Conservation (phyloP, 2,329 filamentous ascomycete genomes). For the Zarea fungicola region DNA sequence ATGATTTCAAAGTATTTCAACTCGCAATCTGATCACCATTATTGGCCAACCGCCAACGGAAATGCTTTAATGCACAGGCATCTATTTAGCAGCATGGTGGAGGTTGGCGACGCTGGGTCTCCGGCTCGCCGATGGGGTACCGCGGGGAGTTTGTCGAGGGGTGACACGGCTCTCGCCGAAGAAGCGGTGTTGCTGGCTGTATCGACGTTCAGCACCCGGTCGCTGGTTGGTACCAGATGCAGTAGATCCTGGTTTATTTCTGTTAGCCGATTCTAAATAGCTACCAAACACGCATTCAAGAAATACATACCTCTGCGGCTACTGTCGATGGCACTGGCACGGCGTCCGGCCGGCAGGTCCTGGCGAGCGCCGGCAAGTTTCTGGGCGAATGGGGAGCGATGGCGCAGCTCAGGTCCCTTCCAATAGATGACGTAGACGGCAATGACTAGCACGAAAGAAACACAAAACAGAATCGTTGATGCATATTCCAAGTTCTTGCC, state of each 20-base stretch:
- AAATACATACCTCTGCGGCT: slow-evolving; percentile 13
- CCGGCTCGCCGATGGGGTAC: slow-evolving; percentile 32
- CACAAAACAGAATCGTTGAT: slow-evolving; percentile 58
- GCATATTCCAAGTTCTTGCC: slow-evolving; percentile 53
- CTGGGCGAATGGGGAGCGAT: slow-evolving; percentile 60
- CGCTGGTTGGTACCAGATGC: slow-evolving; percentile 17
- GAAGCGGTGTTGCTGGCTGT: slow-evolving; percentile 36
- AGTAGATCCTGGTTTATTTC: slow-evolving; percentile 20
- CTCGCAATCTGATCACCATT: no score
- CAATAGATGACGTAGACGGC: slow-evolving; percentile 64
- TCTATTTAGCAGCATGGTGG: neutral
- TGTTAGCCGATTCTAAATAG: slow-evolving; percentile 12
- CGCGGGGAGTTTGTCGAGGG: slow-evolving; percentile 31
- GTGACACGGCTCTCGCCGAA: slow-evolving; percentile 38
- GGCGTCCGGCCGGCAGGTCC: slow-evolving; percentile 25
- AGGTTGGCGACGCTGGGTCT: slow-evolving; percentile 22
- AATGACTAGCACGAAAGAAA: slow-evolving; percentile 55
- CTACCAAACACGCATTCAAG: neutral
- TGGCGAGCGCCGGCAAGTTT: slow-evolving; percentile 44
- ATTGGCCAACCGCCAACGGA: no score
- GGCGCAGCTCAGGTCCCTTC: slow-evolving; percentile 55
- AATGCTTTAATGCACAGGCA: no score
- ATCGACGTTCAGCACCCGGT: slow-evolving; percentile 22
- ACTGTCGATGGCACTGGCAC: slow-evolving; percentile 22
- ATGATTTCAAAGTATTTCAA: no score